Conservation (phyloP, 1,284 basidiomycete species). For the Golubevia pallescens region DNA sequence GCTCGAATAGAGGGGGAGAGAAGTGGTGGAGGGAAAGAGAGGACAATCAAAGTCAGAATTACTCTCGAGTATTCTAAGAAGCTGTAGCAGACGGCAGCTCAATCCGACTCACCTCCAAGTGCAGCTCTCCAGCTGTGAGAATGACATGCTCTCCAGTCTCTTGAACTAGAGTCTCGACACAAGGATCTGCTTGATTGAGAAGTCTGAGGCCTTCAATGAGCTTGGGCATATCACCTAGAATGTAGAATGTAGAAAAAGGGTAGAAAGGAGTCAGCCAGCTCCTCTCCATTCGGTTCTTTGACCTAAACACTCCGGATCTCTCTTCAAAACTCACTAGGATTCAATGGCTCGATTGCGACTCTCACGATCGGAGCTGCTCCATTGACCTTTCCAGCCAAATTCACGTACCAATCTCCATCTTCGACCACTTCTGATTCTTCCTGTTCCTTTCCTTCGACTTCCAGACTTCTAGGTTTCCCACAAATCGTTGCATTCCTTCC, state of each 20-base stretch:
- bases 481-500: slow-evolving; percentile 90
- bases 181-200: slow-evolving; percentile 93
- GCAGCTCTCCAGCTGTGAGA: slow-evolving; percentile 91
- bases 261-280: not conserved
- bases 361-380: slow-evolving; percentile 83
- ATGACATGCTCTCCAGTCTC: slow-evolving; percentile 98
- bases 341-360: slow-evolving; percentile 87
- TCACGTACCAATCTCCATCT: slow-evolving; percentile 72
- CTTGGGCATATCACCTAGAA: slow-evolving; percentile 79
- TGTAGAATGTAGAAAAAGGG: too few species aligned
- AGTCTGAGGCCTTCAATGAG: slow-evolving; percentile 85
- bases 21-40: not conserved
- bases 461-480: slow-evolving; percentile 18
- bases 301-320: not conserved
- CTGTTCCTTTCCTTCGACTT: not conserved
- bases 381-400: slow-evolving; percentile 72
- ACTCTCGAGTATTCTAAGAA: not conserved
- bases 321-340: slow-evolving; percentile 68
- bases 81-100: not conserved
- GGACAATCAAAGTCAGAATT: not conserved
- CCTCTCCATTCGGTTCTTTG: not conserved
- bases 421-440: slow-evolving; percentile 66
- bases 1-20: slow-evolving; percentile 6
- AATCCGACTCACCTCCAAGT: slow-evolving; percentile 76
- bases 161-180: slow-evolving; percentile 95